These are phyloP conservation scores for Dalbergia oliveri DNA, from an alignment of 306 rosid genomes.

Conservation along the genomic window DNA sequence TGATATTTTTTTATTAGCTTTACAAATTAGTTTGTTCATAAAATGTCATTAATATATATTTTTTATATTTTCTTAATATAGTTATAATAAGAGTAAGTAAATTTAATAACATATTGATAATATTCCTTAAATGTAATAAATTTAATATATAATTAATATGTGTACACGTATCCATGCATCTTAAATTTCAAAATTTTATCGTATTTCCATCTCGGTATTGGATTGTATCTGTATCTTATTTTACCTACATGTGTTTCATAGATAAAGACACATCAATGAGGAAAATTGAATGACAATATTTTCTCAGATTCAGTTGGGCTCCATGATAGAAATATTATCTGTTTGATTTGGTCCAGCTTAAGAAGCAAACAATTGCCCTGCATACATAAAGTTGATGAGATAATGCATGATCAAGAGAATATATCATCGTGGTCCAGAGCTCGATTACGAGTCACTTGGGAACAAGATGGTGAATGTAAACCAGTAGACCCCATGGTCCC, in stretches of 20 bases:
- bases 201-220: no score
- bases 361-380: slow-evolving; percentile 29
- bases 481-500: slow-evolving; percentile 38
- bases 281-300: slow-evolving; percentile 31
- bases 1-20: no score
- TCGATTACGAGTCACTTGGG: slow-evolving; percentile 7
- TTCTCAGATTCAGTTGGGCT: slow-evolving; percentile 45
- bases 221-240: no score
- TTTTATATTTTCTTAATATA: no score
- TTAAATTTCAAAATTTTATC: no score
- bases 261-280: slow-evolving; percentile 15
- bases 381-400: slow-evolving; percentile 36
- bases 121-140: no score
- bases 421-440: slow-evolving; percentile 55
- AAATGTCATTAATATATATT: no score
- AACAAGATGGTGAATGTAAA: slow-evolving; percentile 42
- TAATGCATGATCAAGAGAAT: slow-evolving; percentile 44
- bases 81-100: no score
- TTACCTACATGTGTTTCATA: background rate
- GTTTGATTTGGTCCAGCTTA: slow-evolving; percentile 35
- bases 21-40: no score
- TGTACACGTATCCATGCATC: no score
- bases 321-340: slow-evolving; percentile 43
- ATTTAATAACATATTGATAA: no score
- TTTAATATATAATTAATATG: no score